These are phyloP conservation scores for Saccharum spontaneum DNA, from an alignment of 176 grass and related monocot genomes.

Conservation along the genomic window DNA sequence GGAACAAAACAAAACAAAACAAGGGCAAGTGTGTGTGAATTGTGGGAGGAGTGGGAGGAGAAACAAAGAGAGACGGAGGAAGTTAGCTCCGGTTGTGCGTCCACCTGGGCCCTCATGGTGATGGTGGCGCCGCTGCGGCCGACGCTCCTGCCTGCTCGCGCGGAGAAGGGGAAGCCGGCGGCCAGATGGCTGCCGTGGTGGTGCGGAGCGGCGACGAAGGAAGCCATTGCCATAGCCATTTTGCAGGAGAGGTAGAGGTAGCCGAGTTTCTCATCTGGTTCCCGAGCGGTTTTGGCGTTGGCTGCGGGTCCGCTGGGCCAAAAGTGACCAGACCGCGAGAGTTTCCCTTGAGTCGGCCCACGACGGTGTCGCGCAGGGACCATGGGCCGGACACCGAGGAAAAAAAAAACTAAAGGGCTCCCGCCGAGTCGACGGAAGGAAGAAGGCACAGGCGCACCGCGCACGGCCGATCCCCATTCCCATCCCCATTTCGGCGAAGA, in stretches of 20 bases:
- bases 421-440: neutral
- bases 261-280: conserved; percentile 26
- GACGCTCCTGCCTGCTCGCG: neutral
- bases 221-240: conserved; percentile 39
- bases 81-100: neutral
- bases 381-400: neutral
- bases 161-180: conserved; percentile 1
- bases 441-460: too few relatives aligned
- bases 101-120: conserved; percentile 51
- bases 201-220: conserved; percentile 16
- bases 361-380: neutral
- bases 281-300: conserved; percentile 7
- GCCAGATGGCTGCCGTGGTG: conserved; percentile 19
- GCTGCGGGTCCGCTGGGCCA: neutral
- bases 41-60: neutral
- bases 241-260: neutral
- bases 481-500: neutral
- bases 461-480: neutral
- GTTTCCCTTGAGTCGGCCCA: neutral
- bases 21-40: neutral
- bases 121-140: conserved; percentile 21
- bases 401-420: neutral
- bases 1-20: neutral
- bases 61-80: neutral
- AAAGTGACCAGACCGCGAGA: neutral